Conservation (phyloP, 495 filamentous ascomycete species). For the Aspergillus avenaceus region DNA sequence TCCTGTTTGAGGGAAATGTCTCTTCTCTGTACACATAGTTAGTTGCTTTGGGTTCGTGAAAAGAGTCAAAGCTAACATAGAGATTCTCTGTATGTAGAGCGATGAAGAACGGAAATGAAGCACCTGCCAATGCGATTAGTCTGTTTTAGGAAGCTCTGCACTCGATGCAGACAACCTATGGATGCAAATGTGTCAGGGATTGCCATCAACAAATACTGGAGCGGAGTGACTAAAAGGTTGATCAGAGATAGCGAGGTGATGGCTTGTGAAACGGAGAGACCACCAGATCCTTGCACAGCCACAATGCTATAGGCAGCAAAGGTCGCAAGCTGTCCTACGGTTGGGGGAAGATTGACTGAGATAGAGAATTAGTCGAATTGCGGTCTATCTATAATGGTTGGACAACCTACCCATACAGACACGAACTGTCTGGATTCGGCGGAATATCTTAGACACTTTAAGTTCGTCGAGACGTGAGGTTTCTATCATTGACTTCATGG, state of each 20-base stretch:
- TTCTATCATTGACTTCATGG: conserved; percentile 9
- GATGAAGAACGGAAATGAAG: not conserved
- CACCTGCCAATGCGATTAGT: conserved; percentile 7
- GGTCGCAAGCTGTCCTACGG: conserved; percentile 16
- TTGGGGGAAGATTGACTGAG: conserved; percentile 14
- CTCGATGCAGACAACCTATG: conserved; percentile 16
- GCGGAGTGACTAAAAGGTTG: conserved; percentile 16
- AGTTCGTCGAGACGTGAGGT: conserved; percentile 13
- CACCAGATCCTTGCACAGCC: conserved; percentile 12
- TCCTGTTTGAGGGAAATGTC: not conserved
- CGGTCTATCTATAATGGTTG: not conserved
- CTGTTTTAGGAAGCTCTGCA: conserved; percentile 17
- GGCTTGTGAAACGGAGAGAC: conserved; percentile 14
- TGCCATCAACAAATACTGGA: conserved; percentile 9
- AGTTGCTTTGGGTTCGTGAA: not conserved
- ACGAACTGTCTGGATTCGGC: conserved; percentile 5
- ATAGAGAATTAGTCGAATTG: not conserved
- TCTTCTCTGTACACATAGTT: conserved; percentile 8
- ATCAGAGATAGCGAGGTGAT: conserved; percentile 16
- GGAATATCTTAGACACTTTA: conserved; percentile 6
- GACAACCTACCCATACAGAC: conserved; percentile 9
- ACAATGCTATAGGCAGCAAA: conserved; percentile 18
- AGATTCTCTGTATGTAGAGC: too few relatives aligned
- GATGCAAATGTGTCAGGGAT: conserved; percentile 20
- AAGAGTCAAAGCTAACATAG: too few relatives aligned